Base-by-base conservation (phyloP, 2,329 filamentous ascomycete species). In the Whalleya microplaca region DNA sequence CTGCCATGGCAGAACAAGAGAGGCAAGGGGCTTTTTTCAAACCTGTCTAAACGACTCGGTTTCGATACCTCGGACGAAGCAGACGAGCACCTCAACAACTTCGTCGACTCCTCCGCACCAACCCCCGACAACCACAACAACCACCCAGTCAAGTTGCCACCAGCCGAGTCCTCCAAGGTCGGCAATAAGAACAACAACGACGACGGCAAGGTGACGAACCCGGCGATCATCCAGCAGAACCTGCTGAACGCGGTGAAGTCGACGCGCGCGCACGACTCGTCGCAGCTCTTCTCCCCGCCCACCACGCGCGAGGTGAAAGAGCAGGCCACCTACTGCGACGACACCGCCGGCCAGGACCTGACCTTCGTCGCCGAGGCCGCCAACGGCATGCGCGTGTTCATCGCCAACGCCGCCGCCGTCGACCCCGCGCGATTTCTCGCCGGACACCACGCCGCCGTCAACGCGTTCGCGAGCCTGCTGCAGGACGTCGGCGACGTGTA, bases 251-350 rank as follows among this genome's bases (percentile, higher is more conserved):
- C 93, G 2, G 87, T 96, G 69, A 84, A 89, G 64, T 85, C 91
- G 7, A 91, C 90, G 20, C 85, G 92, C 40, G 81, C 92, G 1
- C 88, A 93, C 72, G 88, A 90, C 61, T 91, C 90, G 1, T 82
- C 85, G 16, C 78, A 79, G 10, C 75, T 96, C n/a, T 94, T 91
- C 74, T 86, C 84, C 2, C 84, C 85, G 20, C 91, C 91, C 0
- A 78, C 84, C 51, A 88, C 89, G 37, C 87, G 85, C 59, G 78
- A 87, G 48, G 87, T 96, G 63, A 89, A 89, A 69, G 92, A 96
- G 72, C 89, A 91, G 64, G 84, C 88, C 41, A 89, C 90, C 0
- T 96, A 96, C 75, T 97, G 93, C 72, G 93, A 97, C 75, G 83
- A 85, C 64, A 88, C 79, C 21, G 85, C 89, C 1, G 86, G 85